Conservation (phyloP, 371 early-diverging fungal genomes). For the Rhizopus delemar region DNA sequence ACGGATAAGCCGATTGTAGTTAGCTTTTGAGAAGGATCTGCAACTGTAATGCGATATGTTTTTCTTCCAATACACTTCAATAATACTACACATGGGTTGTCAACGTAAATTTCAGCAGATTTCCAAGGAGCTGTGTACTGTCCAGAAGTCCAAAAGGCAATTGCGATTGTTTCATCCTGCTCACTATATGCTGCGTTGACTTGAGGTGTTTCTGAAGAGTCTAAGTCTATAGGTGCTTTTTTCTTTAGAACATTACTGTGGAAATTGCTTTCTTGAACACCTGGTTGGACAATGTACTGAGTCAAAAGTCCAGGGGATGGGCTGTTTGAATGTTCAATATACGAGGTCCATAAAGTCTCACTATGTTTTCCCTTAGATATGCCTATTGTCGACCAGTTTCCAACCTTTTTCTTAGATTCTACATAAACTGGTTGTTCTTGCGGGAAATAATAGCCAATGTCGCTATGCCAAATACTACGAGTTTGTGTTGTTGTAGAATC, state of each 20-base stretch:
- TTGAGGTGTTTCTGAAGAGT: constrained; percentile 19
- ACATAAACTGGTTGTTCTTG: constrained; percentile 14
- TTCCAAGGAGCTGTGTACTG: constrained; percentile 22
- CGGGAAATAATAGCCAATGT: constrained; percentile 33
- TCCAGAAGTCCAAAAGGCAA: constrained; percentile 36
- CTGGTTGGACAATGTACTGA: constrained; percentile 29
- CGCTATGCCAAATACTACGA: constrained; percentile 29
- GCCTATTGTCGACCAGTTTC: constrained; percentile 30
- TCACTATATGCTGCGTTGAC: constrained; percentile 24
- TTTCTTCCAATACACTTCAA: background rate
- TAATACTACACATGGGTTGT: constrained; percentile 18
- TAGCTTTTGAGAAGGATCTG: constrained; percentile 32
- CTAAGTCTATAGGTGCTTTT: constrained; percentile 14
- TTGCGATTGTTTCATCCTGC: constrained; percentile 16
- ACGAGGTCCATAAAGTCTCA: constrained; percentile 22
- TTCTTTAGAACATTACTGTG: background rate
- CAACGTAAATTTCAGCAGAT: constrained; percentile 5
- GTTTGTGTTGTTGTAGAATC: constrained; percentile 3
- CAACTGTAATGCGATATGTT: constrained; percentile 15
- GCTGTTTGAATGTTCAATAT: constrained; percentile 17
- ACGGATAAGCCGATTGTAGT: constrained; percentile 11
- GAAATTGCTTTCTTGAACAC: background rate
- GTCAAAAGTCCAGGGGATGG: constrained; percentile 11
- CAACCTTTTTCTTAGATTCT: constrained; percentile 13
- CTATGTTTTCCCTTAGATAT: constrained; percentile 21